Evolutionary conservation across 495 filamentous ascomycete genomes (phyloP).

Genomic region (Lophium mytilinum): DNA sequence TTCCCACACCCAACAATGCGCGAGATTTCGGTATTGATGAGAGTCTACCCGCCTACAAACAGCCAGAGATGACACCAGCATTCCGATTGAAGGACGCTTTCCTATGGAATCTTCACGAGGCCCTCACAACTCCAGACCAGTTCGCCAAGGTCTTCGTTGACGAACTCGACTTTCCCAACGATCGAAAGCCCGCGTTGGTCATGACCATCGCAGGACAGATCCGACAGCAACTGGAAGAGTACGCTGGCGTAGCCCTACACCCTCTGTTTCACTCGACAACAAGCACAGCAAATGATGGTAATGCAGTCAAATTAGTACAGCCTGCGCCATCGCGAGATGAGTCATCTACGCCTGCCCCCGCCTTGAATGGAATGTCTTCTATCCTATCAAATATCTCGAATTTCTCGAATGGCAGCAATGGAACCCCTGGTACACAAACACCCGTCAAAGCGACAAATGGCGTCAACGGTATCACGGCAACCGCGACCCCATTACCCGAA

Average conservation of each 20-base stretch:
- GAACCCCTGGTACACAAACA: slow-evolving; percentile 37
- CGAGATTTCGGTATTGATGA: slow-evolving; percentile 56
- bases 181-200: slow-evolving; percentile 48
- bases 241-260: slow-evolving; percentile 87
- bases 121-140: slow-evolving; percentile 85
- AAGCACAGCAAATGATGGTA: slow-evolving; percentile 40
- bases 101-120: slow-evolving; percentile 96
- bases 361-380: slow-evolving; percentile 20
- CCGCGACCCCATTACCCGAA: slow-evolving; percentile 42
- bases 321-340: slow-evolving; percentile 34
- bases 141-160: slow-evolving; percentile 87
- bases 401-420: slow-evolving; percentile 1
- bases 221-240: slow-evolving; percentile 89
- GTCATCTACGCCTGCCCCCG: slow-evolving; percentile 37
- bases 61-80: slow-evolving; percentile 66
- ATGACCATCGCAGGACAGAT: slow-evolving; percentile 86
- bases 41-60: slow-evolving; percentile 63
- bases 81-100: slow-evolving; percentile 89
- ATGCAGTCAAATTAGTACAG: slow-evolving; percentile 36
- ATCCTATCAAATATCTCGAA: slow-evolving; percentile 1
- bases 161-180: slow-evolving; percentile 84
- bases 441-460: slow-evolving; percentile 22
- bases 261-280: slow-evolving; percentile 70
- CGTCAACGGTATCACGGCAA: slow-evolving; percentile 41
- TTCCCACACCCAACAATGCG: slow-evolving; percentile 56